phyloP scores from a whole-genome alignment of 305 asterid genomes.

The Fraxinus platypoda region DNA sequence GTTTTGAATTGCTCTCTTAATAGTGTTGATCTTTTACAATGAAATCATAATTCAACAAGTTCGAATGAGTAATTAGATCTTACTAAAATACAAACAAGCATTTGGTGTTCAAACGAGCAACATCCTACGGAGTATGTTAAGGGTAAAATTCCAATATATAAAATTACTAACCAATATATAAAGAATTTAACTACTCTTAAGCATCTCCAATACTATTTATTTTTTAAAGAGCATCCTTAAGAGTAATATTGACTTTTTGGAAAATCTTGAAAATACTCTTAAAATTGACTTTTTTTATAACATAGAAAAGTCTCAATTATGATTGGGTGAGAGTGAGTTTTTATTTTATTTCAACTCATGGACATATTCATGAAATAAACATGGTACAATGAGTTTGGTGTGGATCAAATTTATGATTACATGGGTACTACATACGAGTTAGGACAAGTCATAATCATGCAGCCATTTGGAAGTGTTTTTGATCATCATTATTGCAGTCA shows the following conservation, averaged over 20 bases:
- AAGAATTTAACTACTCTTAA: neutral
- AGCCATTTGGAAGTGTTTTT: constrained; percentile 7
- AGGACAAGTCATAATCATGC: constrained; percentile 21
- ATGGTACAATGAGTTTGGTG: constrained; percentile 29
- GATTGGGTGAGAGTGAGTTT: neutral
- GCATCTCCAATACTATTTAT: too few species aligned
- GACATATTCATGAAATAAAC: constrained; percentile 21
- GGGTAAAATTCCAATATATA: neutral
- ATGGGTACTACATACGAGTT: neutral
- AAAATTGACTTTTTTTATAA: neutral
- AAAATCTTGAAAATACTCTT: neutral
- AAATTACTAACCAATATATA: neutral
- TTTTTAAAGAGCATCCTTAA: neutral
- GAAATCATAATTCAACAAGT: neutral
- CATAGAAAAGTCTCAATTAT: neutral
- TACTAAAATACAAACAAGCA: neutral
- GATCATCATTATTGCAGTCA: constrained; percentile 7
- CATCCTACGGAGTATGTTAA: neutral
- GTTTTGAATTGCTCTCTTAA: neutral
- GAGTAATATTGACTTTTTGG: neutral
- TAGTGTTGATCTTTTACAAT: neutral
- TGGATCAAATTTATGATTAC: constrained; percentile 24
- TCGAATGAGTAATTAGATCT: neutral
- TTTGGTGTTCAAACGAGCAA: neutral
- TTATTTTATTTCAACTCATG: constrained; percentile 2